These are phyloP conservation scores for Acanthamoeba sp. DNA, from an alignment of 208 protist genomes.

Conservation along the genomic window DNA sequence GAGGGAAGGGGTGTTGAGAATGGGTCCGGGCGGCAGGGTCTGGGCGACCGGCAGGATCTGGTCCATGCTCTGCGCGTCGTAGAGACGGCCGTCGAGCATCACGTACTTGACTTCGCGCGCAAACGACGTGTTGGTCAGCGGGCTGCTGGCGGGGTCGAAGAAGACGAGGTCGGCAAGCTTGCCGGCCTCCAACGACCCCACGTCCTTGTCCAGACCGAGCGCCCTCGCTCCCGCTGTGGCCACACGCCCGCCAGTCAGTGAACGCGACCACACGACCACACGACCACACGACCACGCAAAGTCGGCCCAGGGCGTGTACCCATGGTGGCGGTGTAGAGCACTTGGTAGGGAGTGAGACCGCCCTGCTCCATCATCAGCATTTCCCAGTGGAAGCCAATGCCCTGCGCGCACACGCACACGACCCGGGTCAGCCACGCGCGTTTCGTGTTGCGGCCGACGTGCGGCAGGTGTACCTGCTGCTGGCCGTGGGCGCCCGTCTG, in stretches of 20 bases:
- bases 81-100: conserved; percentile 34
- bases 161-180: conserved; percentile 56
- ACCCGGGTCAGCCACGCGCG: neutral
- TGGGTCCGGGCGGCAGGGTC: neutral
- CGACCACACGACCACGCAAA: neutral
- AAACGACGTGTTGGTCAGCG: neutral
- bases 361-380: conserved; percentile 49
- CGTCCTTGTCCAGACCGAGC: neutral
- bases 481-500: conserved; percentile 57
- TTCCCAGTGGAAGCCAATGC: conserved; percentile 49
- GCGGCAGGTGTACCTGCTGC: conserved; percentile 21
- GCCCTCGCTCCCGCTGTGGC: neutral
- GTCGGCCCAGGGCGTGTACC: neutral
- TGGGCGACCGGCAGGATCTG: neutral
- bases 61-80: neutral
- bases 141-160: neutral
- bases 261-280: neutral
- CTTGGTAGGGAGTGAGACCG: neutral
- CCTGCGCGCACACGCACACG: no score
- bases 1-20: conserved; percentile 12
- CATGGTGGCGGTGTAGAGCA: conserved; percentile 11
- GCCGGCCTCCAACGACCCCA: conserved; percentile 36
- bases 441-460: no score
- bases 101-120: conserved; percentile 18
- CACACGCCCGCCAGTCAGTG: neutral